phyloP scores from a whole-genome alignment of 2,329 filamentous ascomycete species.

The Exophiala sp. region DNA sequence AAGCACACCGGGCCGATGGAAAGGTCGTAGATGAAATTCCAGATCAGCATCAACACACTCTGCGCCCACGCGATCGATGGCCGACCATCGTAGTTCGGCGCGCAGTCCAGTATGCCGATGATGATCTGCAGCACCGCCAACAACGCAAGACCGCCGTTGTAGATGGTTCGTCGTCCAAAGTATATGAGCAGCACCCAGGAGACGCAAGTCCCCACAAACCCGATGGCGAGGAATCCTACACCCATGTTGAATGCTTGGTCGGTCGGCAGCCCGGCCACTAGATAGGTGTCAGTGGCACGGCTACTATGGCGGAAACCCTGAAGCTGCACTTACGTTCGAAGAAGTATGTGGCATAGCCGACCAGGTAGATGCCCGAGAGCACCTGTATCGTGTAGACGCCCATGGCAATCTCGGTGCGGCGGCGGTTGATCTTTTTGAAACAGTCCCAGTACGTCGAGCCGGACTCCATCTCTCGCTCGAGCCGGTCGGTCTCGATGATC shows the following conservation, averaged over 20 bases:
- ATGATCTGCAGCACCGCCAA: slow-evolving; percentile 35
- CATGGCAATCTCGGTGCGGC: slow-evolving; percentile 42
- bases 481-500: slow-evolving; percentile 40
- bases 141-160: slow-evolving; percentile 32
- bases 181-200: slow-evolving; percentile 36
- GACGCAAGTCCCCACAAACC: slow-evolving; percentile 37
- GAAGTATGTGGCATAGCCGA: slow-evolving; percentile 46
- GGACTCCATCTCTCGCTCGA: slow-evolving; percentile 38
- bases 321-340: slow-evolving; percentile 36
- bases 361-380: slow-evolving; percentile 40
- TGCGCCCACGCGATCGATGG: slow-evolving; percentile 35
- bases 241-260: slow-evolving; percentile 38
- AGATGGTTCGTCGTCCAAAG: slow-evolving; percentile 35
- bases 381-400: slow-evolving; percentile 43
- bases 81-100: slow-evolving; percentile 31
- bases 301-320: background rate
- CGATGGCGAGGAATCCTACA: slow-evolving; percentile 37
- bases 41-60: slow-evolving; percentile 36
- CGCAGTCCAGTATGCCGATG: slow-evolving; percentile 39
- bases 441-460: slow-evolving; percentile 37
- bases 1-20: slow-evolving; percentile 43
- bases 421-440: slow-evolving; percentile 39
- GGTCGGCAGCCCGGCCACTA: slow-evolving; percentile 31
- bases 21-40: slow-evolving; percentile 37
- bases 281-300: background rate